A percentile compares a stretch with the other conserved stretches of the same genome.
Evolutionary conservation across 306 rosid genomes (phyloP).

Genomic region (Astragalus glycyphyllos): DNA sequence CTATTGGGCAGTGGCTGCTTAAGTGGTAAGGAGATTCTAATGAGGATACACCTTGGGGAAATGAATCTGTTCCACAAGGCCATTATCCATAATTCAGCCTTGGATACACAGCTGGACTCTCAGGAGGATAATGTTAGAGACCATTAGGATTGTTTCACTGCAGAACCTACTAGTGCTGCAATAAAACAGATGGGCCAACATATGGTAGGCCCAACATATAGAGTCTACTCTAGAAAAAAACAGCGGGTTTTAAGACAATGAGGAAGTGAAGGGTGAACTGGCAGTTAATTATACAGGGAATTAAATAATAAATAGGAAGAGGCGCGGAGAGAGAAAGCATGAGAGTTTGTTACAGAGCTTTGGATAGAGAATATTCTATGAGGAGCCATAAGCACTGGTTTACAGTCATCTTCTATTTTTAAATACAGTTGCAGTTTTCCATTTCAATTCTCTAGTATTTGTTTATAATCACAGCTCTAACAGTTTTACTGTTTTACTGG

Average conservation of each 20-base stretch:
- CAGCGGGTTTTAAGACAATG: not conserved
- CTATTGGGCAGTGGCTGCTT: not conserved
- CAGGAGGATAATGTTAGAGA: not conserved
- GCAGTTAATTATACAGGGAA: not conserved
- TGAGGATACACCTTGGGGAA: not conserved
- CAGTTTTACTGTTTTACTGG: slow-evolving; percentile 6
- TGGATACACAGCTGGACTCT: not conserved
- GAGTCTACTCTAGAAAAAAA: not conserved
- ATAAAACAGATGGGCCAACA: not conserved
- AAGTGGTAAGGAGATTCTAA: slow-evolving; percentile 1
- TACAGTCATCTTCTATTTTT: not conserved
- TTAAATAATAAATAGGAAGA: not conserved
- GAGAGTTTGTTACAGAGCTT: not conserved
- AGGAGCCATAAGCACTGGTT: slow-evolving; percentile 20
- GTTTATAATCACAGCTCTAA: not conserved
- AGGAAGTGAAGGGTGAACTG: not conserved
- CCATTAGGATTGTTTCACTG: no score
- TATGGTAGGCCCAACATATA: not conserved
- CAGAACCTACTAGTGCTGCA: not conserved
- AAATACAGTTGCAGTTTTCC: slow-evolving; percentile 1
- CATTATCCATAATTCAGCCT: not conserved
- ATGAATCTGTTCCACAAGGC: not conserved
- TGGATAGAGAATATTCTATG: not conserved
- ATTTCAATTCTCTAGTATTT: not conserved
- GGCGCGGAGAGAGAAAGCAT: not conserved